Base-by-base conservation (phyloP, 805 yeast species). In the Pichia occidentalis region DNA sequence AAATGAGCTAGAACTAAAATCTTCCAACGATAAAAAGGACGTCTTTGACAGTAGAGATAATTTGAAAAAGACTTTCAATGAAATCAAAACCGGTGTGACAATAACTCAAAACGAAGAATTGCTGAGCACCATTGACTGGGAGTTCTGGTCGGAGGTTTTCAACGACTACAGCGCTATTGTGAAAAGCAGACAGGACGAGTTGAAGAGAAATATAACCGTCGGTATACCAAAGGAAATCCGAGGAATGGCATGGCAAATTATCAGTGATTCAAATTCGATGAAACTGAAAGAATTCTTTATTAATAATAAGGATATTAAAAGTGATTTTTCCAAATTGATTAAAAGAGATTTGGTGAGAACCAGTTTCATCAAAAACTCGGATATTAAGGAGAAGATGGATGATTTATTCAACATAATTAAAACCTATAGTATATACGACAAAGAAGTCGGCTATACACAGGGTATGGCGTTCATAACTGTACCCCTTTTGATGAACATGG, bases 381-480 rank as follows among this genome's bases (percentile, higher is more conserved):
- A 70, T 18, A 68, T 69, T 41, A 68, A 68, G 20, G 75, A 77
- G 35, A 78, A 79, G 50, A 63, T 70, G 10, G 79, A 73, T 24
- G 77, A 85, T 34, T 63, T 92, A 24, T 83, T 68, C 53, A 76
- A 78, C 40, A 79, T 92, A 21, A 72, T 92, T 45, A 84, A 83
- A 53, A 88, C 87, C 0, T 92, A 90, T 62, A 77, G 92, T 17
- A 62, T 85, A 33, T 81, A 75, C 56, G 97, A 92, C 57, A 77
- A 83, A 1, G 97, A 88, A 36, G 96, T 92, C 35, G 98, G 98
- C 0, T 92, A 92, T 54, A 92, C 97, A 2, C 98, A 92, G 60
- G 97, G 98, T 7, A 87, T 92, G 96, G 95, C 95, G 1, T 92
- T 92, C 53, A 75, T 92, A 30, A 75, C 85, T 0, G 86, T 86